Conservation (phyloP, 2,329 filamentous ascomycete species). For the Rhexocercosporidium sp. region DNA sequence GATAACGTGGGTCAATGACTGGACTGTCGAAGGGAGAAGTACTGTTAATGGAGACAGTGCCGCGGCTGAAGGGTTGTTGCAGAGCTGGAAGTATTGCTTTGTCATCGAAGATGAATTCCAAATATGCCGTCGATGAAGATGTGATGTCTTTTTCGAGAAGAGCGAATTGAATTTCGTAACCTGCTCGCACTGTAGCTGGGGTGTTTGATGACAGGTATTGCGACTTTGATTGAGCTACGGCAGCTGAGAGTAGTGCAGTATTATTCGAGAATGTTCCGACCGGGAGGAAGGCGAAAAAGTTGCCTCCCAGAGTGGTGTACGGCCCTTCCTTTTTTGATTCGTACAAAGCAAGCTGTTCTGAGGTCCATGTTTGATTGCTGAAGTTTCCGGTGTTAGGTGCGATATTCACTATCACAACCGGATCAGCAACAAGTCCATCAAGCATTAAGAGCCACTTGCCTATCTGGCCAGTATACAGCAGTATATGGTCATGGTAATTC, state of each 20-base stretch:
- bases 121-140: not conserved
- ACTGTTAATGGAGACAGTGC: constrained; percentile 23
- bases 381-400: constrained; percentile 18
- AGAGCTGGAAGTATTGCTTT: constrained; percentile 15
- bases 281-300: constrained; percentile 24
- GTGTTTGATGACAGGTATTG: constrained; percentile 16
- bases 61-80: constrained; percentile 25
- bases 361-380: constrained; percentile 19
- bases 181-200: constrained; percentile 6
- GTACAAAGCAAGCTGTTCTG: constrained; percentile 20
- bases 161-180: constrained; percentile 20
- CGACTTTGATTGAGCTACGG: constrained; percentile 14
- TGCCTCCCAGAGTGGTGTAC: constrained; percentile 20
- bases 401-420: not conserved
- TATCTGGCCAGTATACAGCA: constrained; percentile 15
- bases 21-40: constrained; percentile 37
- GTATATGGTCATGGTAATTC: constrained; percentile 43
- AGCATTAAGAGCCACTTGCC: constrained; percentile 6
- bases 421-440: not conserved
- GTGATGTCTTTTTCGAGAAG: constrained; percentile 6
- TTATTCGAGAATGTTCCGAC: constrained; percentile 15
- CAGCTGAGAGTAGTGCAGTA: constrained; percentile 4
- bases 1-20: constrained; percentile 43
- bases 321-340: constrained; percentile 22
- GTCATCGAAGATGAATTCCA: constrained; percentile 24